Percentiles rank a stretch among this genome's conserved stretches.
These are phyloP conservation scores for Suzukiozyma palmioleophila DNA, from an alignment of 1,139 yeast species.

Conservation along the genomic window DNA sequence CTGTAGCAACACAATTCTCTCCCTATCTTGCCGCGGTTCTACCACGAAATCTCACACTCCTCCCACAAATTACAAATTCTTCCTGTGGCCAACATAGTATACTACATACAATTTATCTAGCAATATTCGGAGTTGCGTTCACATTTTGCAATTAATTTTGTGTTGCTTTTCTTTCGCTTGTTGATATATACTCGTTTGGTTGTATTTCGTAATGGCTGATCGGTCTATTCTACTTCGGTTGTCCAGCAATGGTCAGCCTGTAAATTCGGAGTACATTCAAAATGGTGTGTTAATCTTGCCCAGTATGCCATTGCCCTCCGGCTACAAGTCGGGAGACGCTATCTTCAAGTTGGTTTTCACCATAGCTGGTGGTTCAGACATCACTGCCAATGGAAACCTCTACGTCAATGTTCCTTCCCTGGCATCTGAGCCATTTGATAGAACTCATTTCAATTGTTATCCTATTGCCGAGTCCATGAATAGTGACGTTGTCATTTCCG, in stretches of 20 bases:
- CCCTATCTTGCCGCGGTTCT: too few relatives aligned
- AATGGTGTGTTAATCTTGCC: conserved; percentile 69
- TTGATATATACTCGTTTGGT: too few relatives aligned
- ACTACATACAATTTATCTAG: too few relatives aligned
- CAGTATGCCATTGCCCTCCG: conserved; percentile 44
- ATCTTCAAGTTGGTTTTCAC: conserved; percentile 56
- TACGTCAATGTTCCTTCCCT: conserved; percentile 70
- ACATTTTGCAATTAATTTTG: too few relatives aligned
- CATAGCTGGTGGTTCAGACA: conserved; percentile 69
- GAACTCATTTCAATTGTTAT: conserved; percentile 49
- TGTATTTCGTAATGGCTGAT: too few relatives aligned
- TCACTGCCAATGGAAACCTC: conserved; percentile 65
- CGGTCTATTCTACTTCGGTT: conserved; percentile 43
- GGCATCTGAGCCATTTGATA: conserved; percentile 41
- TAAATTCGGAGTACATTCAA: conserved; percentile 35
- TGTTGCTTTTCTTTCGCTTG: too few relatives aligned
- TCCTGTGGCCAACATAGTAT: too few relatives aligned
- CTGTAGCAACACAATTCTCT: too few relatives aligned
- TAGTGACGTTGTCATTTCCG: conserved; percentile 55
- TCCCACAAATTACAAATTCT: too few relatives aligned
- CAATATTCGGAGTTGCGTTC: too few relatives aligned
- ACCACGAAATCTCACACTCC: too few relatives aligned
- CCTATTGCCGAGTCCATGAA: conserved; percentile 50
- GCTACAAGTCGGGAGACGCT: conserved; percentile 37
- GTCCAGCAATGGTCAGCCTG: conserved; percentile 54